Evolutionary conservation across 2,329 filamentous ascomycete species (phyloP).

Genomic region (Coniella lustricola): DNA sequence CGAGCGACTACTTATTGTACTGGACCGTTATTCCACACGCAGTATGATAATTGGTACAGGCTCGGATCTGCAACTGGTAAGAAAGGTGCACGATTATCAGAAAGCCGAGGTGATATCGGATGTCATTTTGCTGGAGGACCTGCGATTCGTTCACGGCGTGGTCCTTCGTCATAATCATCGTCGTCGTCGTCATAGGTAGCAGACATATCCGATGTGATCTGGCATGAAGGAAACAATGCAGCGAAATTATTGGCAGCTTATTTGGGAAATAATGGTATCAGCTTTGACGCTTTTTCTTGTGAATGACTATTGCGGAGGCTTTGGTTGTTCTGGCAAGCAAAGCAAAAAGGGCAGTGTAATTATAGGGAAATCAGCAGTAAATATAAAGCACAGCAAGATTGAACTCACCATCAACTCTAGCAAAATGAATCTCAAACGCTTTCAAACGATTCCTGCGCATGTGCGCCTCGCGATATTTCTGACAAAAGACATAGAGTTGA

Average conservation of each 20-base stretch:
- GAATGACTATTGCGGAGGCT: too few relatives aligned
- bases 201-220: not conserved
- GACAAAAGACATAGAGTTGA: slow-evolving; percentile 52
- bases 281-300: not conserved
- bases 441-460: slow-evolving; percentile 42
- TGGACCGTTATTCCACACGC: too few relatives aligned
- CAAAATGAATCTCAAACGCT: slow-evolving; percentile 46
- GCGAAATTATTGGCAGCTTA: slow-evolving; percentile 32
- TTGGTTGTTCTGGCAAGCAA: too few relatives aligned
- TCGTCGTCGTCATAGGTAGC: not conserved
- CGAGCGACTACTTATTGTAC: too few relatives aligned
- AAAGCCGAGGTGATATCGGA: too few relatives aligned
- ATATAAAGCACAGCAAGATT: not conserved
- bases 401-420: slow-evolving; percentile 31
- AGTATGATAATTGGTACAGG: too few relatives aligned
- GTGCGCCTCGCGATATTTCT: slow-evolving; percentile 45
- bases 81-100: too few relatives aligned
- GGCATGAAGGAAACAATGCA: slow-evolving; percentile 31
- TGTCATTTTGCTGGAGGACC: too few relatives aligned
- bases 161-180: not conserved
- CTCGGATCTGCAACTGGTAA: too few relatives aligned
- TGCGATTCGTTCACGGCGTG: too few relatives aligned
- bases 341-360: not conserved
- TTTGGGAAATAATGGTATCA: not conserved
- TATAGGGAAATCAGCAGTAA: too few relatives aligned